These are phyloP conservation scores for Aureobasidium sp. DNA, from an alignment of 2,329 filamentous ascomycete species.

Conservation along the genomic window DNA sequence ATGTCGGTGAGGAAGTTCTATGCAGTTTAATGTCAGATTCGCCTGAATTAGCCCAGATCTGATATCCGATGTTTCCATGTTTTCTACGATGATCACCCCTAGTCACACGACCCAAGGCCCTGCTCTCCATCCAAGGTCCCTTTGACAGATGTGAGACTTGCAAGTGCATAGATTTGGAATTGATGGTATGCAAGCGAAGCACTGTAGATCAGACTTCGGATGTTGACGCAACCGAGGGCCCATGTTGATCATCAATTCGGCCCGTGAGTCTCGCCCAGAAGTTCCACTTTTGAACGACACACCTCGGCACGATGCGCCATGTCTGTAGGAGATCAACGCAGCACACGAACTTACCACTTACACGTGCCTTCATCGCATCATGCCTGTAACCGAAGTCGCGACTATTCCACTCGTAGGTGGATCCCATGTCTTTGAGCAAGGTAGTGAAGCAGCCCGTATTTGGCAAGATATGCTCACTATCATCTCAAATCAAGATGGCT, in stretches of 20 bases:
- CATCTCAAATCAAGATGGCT: constrained; percentile 33
- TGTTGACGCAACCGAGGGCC: not conserved
- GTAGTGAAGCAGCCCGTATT: constrained; percentile 25
- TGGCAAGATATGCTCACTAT: constrained; percentile 30
- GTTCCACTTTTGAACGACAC: not conserved
- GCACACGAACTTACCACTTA: not conserved
- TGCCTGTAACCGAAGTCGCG: constrained; percentile 36
- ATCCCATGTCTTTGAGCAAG: constrained; percentile 27
- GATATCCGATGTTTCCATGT: no score
- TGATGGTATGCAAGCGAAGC: not conserved
- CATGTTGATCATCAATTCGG: not conserved
- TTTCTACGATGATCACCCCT: no score
- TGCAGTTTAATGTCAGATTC: no score
- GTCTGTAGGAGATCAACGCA: not conserved
- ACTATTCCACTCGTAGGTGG: constrained; percentile 33
- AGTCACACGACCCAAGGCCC: not conserved
- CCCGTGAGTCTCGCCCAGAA: not conserved
- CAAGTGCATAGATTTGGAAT: not conserved
- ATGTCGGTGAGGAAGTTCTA: no score
- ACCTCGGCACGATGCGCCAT: not conserved
- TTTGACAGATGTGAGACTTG: not conserved
- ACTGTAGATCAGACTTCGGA: not conserved
- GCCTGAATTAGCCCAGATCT: no score
- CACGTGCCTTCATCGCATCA: constrained; percentile 4
- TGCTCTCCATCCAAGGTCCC: not conserved